Evolutionary conservation across 495 filamentous ascomycete species (phyloP).

Genomic region (Annulohypoxylon bovei): DNA sequence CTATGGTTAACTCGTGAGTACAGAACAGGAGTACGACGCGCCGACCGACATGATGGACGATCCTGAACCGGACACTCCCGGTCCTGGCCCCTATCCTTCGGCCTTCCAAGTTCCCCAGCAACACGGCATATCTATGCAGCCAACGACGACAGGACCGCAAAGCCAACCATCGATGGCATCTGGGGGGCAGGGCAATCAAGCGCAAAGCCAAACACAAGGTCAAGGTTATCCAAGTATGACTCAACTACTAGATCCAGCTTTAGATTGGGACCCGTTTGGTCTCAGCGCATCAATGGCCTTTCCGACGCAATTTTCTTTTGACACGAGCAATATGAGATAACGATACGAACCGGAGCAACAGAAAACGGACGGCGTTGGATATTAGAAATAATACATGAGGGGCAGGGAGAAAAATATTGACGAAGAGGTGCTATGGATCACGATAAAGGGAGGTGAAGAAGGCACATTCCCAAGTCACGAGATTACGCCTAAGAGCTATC

Average conservation of each 20-base stretch:
- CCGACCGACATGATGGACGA: conserved; percentile 95
- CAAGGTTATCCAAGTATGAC: conserved; percentile 67
- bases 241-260: conserved; percentile 78
- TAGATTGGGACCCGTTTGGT: conserved; percentile 91
- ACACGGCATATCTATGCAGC: conserved; percentile 54
- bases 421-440: not conserved
- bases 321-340: conserved; percentile 69
- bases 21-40: conserved; percentile 99
- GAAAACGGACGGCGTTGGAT: not conserved
- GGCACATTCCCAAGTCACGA: not conserved
- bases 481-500: conserved; percentile 1
- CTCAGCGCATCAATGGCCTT: conserved; percentile 94
- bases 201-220: conserved; percentile 53
- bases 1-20: conserved; percentile 80
- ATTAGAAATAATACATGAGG: not conserved
- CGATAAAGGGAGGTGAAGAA: not conserved
- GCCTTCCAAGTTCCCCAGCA: conserved; percentile 42
- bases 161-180: conserved; percentile 46
- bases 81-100: conserved; percentile 72
- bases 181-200: conserved; percentile 46
- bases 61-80: conserved; percentile 72
- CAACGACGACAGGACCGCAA: conserved; percentile 52
- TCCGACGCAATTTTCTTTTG: conserved; percentile 87
- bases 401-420: not conserved
- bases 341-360: not conserved